Base-by-base conservation (phyloP, 768 basidiomycete species). In the Phaffia tasmanica region DNA sequence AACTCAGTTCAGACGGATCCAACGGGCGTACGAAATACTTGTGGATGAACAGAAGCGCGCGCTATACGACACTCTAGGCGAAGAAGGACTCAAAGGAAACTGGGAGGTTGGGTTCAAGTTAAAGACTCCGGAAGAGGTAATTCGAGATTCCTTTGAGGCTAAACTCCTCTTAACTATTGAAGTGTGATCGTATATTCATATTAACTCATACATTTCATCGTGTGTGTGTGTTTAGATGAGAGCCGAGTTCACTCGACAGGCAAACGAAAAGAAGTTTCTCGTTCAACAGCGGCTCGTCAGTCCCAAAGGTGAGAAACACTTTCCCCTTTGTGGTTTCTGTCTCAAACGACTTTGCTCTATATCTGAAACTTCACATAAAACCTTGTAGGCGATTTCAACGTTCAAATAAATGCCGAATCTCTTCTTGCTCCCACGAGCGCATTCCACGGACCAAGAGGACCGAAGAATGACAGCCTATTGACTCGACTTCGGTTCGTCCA, bases 11-110 rank as follows among this genome's bases (percentile, higher is more conserved):
- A 79, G 86, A 21, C 83, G 85, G 74, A 81, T 92, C 25, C 87
- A 89, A 70, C 85, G 85, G 70, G 88, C 89, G 16, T 90, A 90
- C 74, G 84, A 90, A 81, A 85, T 89, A 27, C 76, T 90, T 32
- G 86, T 84, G 50, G 87, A 92, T 67, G 69, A 71, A 30, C 70
- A 75, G 23, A 72, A 72, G 68, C 60, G 88, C 25, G 84, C 83
- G 60, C 83, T 89, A 7, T 89, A 91, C 75, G 87, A 90, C 73
- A 75, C 81, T 42, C 79, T 88, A 72, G 89, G 88, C 80, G 74
- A 76, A 75, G 53, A 77, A 46, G 79, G 79, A 4, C 67, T 80
- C 25, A 73, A 73, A 67, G 74, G 76, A 27, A 71, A 71, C 8
- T 78, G 74, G 75, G 75, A 77, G 61, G 71, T 79, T 19, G 76